Percentiles rank a stretch among this genome's conserved stretches.
Conservation (phyloP, 1,284 basidiomycete species). For the Takashimella tepidaria region DNA sequence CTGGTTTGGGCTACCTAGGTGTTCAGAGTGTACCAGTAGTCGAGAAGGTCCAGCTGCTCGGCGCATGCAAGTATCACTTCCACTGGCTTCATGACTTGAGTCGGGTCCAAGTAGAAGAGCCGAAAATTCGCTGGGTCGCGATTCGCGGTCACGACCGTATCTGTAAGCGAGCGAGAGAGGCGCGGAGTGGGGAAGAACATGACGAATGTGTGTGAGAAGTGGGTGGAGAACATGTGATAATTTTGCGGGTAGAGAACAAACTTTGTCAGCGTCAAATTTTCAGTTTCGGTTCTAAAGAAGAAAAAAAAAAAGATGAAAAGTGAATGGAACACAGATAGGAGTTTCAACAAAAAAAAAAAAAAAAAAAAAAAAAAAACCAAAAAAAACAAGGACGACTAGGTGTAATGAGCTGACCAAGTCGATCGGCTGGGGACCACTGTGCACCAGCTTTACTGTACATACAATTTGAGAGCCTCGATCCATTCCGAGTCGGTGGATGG, state of each 20-base stretch:
- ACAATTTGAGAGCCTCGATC: conserved; percentile 17
- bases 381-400: too few species aligned
- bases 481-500: conserved; percentile 21
- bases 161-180: neutral
- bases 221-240: too few species aligned
- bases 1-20: neutral
- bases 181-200: neutral
- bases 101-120: neutral
- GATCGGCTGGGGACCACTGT: neutral
- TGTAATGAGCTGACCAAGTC: too few species aligned
- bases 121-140: neutral
- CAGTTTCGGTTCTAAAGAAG: too few species aligned
- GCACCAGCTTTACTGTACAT: conserved; percentile 15
- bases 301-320: too few species aligned
- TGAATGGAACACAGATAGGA: too few species aligned
- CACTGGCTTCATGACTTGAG: neutral
- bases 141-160: neutral
- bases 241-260: too few species aligned
- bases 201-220: neutral
- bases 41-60: neutral
- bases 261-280: too few species aligned
- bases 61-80: too few species aligned
- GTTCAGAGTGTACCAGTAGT: neutral
- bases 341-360: too few species aligned
- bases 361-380: too few species aligned